Base-by-base conservation (phyloP, 371 early-diverging fungal genomes). In the Rhizomucor pusillus region DNA sequence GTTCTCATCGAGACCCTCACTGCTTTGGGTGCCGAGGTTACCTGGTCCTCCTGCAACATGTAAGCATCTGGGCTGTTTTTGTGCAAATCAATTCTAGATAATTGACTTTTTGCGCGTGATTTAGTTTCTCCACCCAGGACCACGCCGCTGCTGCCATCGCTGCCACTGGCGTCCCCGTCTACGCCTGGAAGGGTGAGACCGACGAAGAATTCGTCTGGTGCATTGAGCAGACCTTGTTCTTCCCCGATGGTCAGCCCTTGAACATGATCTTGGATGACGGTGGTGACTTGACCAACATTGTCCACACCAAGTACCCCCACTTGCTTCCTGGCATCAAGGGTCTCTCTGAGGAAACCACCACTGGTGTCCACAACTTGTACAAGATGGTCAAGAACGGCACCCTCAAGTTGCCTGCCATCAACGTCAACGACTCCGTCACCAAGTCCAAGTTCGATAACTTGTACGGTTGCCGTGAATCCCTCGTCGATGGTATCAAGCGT, bases 381-480 rank as follows among this genome's bases (percentile, higher is more conserved):
- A 89, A 92, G 86, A 95, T 93, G 94, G 78, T 95, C 65, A 92
- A 92, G 85, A 92, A 94, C 64, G 90, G 90, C 71, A 86, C 85
- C 66, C 89, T 99, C 66, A 93, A 92, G 88, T 87, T 97, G 61
- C 97, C 98, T 52, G 95, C 99, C 80, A 98, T 99, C 88, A 97
- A 97, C 85, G 97, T 99, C 78, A 99, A 99, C 86, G 98, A 98
- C 87, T 97, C 98, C 25, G 99, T 99, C 66, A 99, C 98, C 84
- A 99, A 99, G 90, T 92, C 93, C 88, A 99, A 99, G 90, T 98
- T 98, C 75, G 98, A 99, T 81, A 99, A 99, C 91, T 79, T 99
- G 67, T 99, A 99, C 84, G 98, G 98, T 62, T 99, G 98, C 90
- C 94, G 98, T 81, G 99, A 99, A 86, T 97, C 97, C 50, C 88